Conservation (phyloP, 140 eudicot genomes). For the Anethum foeniculum region DNA sequence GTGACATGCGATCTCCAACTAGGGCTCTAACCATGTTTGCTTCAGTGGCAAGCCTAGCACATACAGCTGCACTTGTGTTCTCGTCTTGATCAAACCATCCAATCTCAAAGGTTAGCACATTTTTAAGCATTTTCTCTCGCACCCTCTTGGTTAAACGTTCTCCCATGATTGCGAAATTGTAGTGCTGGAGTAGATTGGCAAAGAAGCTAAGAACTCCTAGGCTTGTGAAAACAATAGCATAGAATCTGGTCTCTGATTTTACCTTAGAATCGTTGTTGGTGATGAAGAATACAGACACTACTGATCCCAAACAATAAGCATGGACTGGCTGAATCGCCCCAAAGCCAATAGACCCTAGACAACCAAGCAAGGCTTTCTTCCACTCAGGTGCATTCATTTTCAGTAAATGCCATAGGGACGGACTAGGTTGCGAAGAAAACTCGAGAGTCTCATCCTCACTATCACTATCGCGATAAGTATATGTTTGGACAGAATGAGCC, state of each 20-base stretch:
- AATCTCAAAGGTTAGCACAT: slow-evolving; percentile 59
- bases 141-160: slow-evolving; percentile 65
- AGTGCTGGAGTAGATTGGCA: slow-evolving; percentile 58
- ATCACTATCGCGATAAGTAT: slow-evolving; percentile 39
- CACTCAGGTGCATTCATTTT: slow-evolving; percentile 78
- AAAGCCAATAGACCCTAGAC: slow-evolving; percentile 48
- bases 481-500: slow-evolving; percentile 33
- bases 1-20: slow-evolving; percentile 64
- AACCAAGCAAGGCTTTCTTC: slow-evolving; percentile 64
- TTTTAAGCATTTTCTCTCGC: slow-evolving; percentile 52
- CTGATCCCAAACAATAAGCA: slow-evolving; percentile 66
- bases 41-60: slow-evolving; percentile 62
- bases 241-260: slow-evolving; percentile 40
- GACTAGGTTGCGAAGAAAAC: slow-evolving; percentile 15
- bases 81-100: slow-evolving; percentile 79
- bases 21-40: slow-evolving; percentile 61
- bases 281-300: slow-evolving; percentile 53
- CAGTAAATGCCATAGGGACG: slow-evolving; percentile 58
- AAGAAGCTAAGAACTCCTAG: slow-evolving; percentile 53
- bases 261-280: slow-evolving; percentile 30
- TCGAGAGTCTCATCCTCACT: slow-evolving; percentile 24
- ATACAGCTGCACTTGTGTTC: slow-evolving; percentile 73
- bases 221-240: slow-evolving; percentile 36
- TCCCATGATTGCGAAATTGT: slow-evolving; percentile 74
- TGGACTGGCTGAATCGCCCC: slow-evolving; percentile 58